Evolutionary conservation across 139 green algal genomes (phyloP).

Genomic region (Chlorella sp.): DNA sequence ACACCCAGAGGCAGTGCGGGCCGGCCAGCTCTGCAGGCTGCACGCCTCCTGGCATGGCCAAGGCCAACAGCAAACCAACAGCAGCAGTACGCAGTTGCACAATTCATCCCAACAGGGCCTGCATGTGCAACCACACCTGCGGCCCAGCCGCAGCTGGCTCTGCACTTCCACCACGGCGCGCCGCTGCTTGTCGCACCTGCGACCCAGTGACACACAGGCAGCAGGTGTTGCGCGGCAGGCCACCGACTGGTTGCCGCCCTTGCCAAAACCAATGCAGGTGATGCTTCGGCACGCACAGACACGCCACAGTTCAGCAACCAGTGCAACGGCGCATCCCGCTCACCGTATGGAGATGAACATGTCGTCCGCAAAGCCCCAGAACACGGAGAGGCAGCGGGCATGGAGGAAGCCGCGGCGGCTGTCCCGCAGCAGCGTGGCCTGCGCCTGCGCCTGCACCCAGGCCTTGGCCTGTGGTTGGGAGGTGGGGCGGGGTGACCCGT

Average conservation of each 20-base stretch:
- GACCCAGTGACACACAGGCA: too few relatives aligned
- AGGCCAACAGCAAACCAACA: too few relatives aligned
- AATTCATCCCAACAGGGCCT: too few relatives aligned
- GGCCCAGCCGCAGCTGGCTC: constrained; percentile 37
- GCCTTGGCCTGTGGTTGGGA: neutral
- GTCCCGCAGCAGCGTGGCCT: constrained; percentile 10
- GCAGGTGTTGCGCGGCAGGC: neutral
- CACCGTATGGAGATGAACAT: neutral
- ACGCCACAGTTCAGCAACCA: too few relatives aligned
- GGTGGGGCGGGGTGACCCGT: neutral
- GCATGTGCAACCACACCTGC: too few relatives aligned
- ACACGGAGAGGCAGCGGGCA: constrained; percentile 22
- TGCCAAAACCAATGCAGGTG: too few relatives aligned
- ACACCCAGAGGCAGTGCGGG: too few relatives aligned
- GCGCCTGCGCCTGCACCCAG: constrained; percentile 17
- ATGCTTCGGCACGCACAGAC: too few relatives aligned
- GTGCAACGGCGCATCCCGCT: neutral
- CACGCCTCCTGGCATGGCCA: too few relatives aligned
- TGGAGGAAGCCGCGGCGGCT: constrained; percentile 31
- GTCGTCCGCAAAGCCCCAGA: constrained; percentile 48
- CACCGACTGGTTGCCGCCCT: too few relatives aligned
- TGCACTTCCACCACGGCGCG: constrained; percentile 38
- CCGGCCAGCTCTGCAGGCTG: too few relatives aligned
- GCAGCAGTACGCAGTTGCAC: too few relatives aligned
- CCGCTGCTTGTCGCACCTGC: constrained; percentile 27